A percentile compares a stretch with the other conserved stretches of the same genome.
Evolutionary conservation across 257 asterid species (phyloP).

Genomic region (Solanum clarkiae): DNA sequence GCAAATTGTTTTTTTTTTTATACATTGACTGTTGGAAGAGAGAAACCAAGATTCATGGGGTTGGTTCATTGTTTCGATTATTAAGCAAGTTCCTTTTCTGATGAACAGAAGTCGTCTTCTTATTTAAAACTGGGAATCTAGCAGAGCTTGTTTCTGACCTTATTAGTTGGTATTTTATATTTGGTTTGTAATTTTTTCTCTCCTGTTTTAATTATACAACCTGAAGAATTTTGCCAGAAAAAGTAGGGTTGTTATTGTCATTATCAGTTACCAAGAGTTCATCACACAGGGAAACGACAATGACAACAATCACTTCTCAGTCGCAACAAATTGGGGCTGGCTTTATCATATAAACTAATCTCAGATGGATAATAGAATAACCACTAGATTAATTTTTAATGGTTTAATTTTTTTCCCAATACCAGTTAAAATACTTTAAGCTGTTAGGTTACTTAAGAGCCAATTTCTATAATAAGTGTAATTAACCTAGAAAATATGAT

Average conservation of each 20-base stretch:
- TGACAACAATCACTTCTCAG: neutral
- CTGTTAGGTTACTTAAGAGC: neutral
- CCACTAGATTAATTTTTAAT: neutral
- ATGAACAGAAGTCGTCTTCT: neutral
- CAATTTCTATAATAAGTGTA: neutral
- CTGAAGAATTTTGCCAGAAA: neutral
- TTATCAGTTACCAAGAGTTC: neutral
- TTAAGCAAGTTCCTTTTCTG: neutral
- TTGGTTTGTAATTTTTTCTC: neutral
- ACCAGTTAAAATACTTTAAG: neutral
- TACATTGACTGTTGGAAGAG: neutral
- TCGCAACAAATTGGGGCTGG: neutral
- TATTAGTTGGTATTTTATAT: neutral
- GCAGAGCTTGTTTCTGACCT: neutral
- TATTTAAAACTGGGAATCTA: neutral
- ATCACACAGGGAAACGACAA: neutral
- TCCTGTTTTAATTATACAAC: neutral
- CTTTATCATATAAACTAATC: neutral
- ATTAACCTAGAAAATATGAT: neutral
- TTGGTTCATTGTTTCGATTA: neutral
- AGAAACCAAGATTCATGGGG: neutral
- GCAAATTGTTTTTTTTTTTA: neutral
- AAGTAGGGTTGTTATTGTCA: neutral
- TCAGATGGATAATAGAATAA: neutral
- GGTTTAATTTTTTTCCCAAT: neutral